phyloP scores from a whole-genome alignment of 179 eudicot genomes.

The Amaranthus tricolor region DNA sequence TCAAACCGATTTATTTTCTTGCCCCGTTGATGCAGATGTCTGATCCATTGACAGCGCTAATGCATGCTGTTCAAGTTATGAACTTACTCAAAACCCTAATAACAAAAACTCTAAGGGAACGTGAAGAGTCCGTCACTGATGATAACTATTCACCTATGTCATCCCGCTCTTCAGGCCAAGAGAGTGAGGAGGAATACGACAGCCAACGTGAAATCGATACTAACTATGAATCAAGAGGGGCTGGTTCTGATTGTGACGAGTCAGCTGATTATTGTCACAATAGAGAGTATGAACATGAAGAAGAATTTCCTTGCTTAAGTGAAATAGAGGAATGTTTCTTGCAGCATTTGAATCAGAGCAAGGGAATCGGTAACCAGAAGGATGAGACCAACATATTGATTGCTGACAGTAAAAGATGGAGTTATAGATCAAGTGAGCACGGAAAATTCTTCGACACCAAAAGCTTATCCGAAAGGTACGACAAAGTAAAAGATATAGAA shows the following conservation, averaged over 20 bases:
- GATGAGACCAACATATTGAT: slow-evolving; percentile 25
- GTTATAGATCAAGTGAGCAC: slow-evolving; percentile 24
- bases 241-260: slow-evolving; percentile 50
- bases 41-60: slow-evolving; percentile 92
- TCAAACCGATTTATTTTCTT: neutral
- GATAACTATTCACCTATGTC: slow-evolving; percentile 58
- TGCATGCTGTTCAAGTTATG: slow-evolving; percentile 99
- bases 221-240: slow-evolving; percentile 55
- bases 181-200: slow-evolving; percentile 46
- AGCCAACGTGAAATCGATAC: slow-evolving; percentile 64
- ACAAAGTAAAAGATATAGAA: slow-evolving; percentile 25
- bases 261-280: slow-evolving; percentile 27
- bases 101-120: slow-evolving; percentile 68
- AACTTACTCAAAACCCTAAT: slow-evolving; percentile 87
- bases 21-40: slow-evolving; percentile 58
- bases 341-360: slow-evolving; percentile 43
- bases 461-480: slow-evolving; percentile 28
- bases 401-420: slow-evolving; percentile 27
- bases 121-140: slow-evolving; percentile 50
- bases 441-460: slow-evolving; percentile 12
- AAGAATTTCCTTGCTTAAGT: slow-evolving; percentile 42
- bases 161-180: slow-evolving; percentile 47
- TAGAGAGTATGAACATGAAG: slow-evolving; percentile 35
- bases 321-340: slow-evolving; percentile 72
- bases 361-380: slow-evolving; percentile 21